These are phyloP conservation scores for Xerocomus nothofagi DNA, from an alignment of 1,284 basidiomycete genomes.

Conservation along the genomic window DNA sequence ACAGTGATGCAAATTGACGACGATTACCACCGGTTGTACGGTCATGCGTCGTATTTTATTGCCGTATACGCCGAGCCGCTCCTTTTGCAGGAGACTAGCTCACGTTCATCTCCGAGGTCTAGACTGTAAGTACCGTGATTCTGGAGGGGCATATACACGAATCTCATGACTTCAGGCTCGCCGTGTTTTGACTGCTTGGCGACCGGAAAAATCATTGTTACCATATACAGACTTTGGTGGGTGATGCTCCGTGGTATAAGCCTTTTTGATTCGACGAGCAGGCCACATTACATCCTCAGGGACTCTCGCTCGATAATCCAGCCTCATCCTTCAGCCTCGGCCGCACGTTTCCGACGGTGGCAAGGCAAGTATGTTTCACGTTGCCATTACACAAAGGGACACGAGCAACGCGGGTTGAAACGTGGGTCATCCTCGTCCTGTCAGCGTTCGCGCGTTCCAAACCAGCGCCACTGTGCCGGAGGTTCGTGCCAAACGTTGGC, in stretches of 20 bases:
- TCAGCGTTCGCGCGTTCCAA: not conserved
- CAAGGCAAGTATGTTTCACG: not conserved
- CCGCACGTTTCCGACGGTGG: not conserved
- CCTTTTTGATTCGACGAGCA: not conserved
- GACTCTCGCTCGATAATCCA: not conserved
- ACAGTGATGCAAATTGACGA: constrained; percentile 1
- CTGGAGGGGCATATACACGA: not conserved
- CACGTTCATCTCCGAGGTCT: constrained; percentile 18
- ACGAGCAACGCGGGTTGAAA: not conserved
- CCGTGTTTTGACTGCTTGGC: not conserved
- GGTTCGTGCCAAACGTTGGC: too few species aligned
- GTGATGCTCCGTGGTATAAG: not conserved
- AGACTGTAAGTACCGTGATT: not conserved
- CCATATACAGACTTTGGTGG: not conserved
- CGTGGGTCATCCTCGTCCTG: not conserved
- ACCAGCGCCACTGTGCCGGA: not conserved
- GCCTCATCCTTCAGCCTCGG: not conserved
- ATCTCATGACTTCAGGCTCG: not conserved
- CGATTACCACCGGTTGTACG: not conserved
- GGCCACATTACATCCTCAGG: not conserved
- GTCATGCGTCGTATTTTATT: not conserved
- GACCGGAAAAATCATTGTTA: not conserved
- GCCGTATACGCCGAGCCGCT: not conserved
- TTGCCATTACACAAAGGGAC: constrained; percentile 2
- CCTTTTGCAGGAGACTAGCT: not conserved